Conservation (phyloP, 306 rosid genomes). For the Notholithocarpus densiflorus region DNA sequence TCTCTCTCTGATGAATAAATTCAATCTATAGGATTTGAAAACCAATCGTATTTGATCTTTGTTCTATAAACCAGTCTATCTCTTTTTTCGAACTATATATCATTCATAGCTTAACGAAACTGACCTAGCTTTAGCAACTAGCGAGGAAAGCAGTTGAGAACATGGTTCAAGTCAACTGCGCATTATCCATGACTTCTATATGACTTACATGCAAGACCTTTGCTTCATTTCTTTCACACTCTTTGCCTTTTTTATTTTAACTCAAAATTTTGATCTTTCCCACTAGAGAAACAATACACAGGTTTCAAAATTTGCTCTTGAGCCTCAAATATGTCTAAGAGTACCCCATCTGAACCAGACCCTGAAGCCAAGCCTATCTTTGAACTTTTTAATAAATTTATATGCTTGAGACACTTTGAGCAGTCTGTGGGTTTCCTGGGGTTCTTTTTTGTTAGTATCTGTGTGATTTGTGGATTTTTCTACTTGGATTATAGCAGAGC, state of each 20-base stretch:
- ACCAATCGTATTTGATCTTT: too few species aligned
- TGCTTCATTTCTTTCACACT: constrained; percentile 15
- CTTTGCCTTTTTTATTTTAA: not conserved
- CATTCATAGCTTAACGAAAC: constrained; percentile 32
- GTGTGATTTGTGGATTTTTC: constrained; percentile 49
- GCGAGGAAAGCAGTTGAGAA: constrained; percentile 34
- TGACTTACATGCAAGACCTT: constrained; percentile 31
- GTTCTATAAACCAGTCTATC: not conserved
- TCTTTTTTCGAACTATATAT: constrained; percentile 1
- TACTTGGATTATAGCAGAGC: constrained; percentile 49
- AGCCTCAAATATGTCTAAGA: constrained; percentile 41
- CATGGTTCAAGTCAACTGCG: not conserved
- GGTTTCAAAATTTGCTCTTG: not conserved
- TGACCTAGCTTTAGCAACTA: constrained; percentile 39
- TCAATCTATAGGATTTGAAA: too few species aligned
- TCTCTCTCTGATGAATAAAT: constrained; percentile 1
- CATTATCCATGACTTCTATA: constrained; percentile 9
- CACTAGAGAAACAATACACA: constrained; percentile 24
- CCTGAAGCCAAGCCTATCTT: constrained; percentile 44
- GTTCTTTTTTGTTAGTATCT: constrained; percentile 46
- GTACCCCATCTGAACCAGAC: constrained; percentile 26
- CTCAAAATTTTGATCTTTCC: not conserved
- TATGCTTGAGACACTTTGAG: constrained; percentile 54
- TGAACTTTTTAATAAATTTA: constrained; percentile 45
- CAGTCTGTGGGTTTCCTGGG: constrained; percentile 65